These are phyloP conservation scores for Lipomyces japonicus DNA, from an alignment of 805 yeast species.

Conservation along the genomic window DNA sequence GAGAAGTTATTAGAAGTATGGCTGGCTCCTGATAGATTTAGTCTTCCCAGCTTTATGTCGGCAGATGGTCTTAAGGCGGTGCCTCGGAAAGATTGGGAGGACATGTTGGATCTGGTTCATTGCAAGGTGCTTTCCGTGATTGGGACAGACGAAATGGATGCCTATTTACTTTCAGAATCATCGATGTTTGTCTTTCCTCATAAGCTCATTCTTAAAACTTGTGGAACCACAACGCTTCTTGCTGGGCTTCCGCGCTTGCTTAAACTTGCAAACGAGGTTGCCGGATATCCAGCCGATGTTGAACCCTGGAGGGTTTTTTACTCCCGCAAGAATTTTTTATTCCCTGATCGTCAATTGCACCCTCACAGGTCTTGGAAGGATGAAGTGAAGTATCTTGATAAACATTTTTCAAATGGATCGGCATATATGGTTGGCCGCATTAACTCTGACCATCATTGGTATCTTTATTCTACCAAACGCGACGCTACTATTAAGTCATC, in stretches of 20 bases:
- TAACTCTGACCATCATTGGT: conserved; percentile 80
- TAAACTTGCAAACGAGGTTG: conserved; percentile 45
- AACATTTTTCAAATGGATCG: conserved; percentile 57
- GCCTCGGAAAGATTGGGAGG: conserved; percentile 64
- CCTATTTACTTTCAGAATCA: conserved; percentile 83
- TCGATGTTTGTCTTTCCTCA: conserved; percentile 86
- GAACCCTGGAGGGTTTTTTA: conserved; percentile 70
- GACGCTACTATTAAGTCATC: conserved; percentile 5
- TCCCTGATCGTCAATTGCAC: conserved; percentile 76
- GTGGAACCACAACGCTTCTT: conserved; percentile 92
- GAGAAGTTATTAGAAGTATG: conserved; percentile 89
- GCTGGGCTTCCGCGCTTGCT: conserved; percentile 67
- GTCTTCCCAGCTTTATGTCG: conserved; percentile 41
- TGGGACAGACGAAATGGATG: conserved; percentile 63
- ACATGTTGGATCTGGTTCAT: conserved; percentile 71
- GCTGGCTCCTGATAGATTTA: conserved; percentile 57
- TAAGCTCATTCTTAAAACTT: conserved; percentile 82
- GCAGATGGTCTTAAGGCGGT: conserved; percentile 54
- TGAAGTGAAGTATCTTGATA: conserved; percentile 68
- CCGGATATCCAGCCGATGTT: conserved; percentile 40
- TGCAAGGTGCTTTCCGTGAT: conserved; percentile 85
- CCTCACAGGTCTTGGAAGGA: conserved; percentile 82
- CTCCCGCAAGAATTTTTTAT: conserved; percentile 88
- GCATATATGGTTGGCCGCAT: conserved; percentile 77
- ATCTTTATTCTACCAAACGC: conserved; percentile 50